Evolutionary conservation across 192 early-diverging fungal species (phyloP), one percentile per base, ranked within the genome.

Genomic region (Mortierella hygrophila): DNA sequence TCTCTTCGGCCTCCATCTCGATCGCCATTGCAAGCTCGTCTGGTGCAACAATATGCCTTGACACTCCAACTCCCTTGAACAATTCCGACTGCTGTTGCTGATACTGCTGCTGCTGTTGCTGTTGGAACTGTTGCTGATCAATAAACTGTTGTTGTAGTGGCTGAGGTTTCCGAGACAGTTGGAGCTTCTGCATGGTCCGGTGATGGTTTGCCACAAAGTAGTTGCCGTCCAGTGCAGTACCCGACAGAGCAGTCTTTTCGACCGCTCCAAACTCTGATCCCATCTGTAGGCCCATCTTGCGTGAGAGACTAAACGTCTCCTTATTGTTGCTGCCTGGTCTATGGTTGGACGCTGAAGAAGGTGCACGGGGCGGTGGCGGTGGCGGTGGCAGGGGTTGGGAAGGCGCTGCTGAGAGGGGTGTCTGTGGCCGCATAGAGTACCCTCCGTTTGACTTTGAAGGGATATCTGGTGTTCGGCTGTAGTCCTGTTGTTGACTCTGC

Each of bases 201-300:
- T 86, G 76, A 77, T 86, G 84, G 44, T 86, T 86, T 7, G 79
- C 84, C 0, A 86, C 84, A 47, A 86, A 86, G 63, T 81, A 77
- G 18, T 77, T 77, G 18, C 84, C 79, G 20, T 81, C 79, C 74
- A 78, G 13, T 13, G 78, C 35, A 38, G 78, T 65, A 15, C 72
- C 77, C 47, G 82, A 54, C 46, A 76, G 52, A n/a, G 41, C 42
- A 69, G 13, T 77, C 46, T 72, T 77, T 60, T 85, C 78, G 42
- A 69, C 18, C 11, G 76, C 76, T 15, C 84, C 79, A 63, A 81
- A 81, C 0, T 81, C 78, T 9, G 70, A 74, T 52, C 75, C 79
- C 9, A 78, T 68, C 42, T 73, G 79, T 23, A 75, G 49, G 38
- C 79, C 79, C 79, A 81, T 78, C 57, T 80, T 85, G 4, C 75